A percentile compares a stretch with the other conserved stretches of the same genome.
phyloP scores from a whole-genome alignment of 352 stramenopile genomes.

The Phytophthora ohioensis region DNA sequence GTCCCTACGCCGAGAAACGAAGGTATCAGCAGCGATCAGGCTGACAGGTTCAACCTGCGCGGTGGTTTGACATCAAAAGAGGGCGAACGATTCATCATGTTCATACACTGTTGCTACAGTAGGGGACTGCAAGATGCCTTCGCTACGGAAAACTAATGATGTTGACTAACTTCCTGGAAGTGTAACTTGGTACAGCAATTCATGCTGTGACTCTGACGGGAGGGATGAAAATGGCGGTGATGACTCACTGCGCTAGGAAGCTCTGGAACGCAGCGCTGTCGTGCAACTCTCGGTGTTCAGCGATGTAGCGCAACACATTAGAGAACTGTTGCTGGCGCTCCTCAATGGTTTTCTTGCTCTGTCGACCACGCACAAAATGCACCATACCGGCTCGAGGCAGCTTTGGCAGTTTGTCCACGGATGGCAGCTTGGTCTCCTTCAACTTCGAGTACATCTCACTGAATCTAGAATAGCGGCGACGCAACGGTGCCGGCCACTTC shows the following conservation, averaged over 20 bases:
- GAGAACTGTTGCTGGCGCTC: slow-evolving; percentile 59
- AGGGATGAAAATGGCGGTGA: neutral
- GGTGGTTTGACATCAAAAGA: neutral
- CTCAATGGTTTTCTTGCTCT: slow-evolving; percentile 54
- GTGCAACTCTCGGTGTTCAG: slow-evolving; percentile 45
- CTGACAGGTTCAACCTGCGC: slow-evolving; percentile 15
- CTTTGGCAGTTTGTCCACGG: slow-evolving; percentile 43
- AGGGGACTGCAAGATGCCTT: neutral
- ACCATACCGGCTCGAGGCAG: slow-evolving; percentile 49
- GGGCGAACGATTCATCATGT: slow-evolving; percentile 12
- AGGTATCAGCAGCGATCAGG: slow-evolving; percentile 15
- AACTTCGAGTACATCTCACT: slow-evolving; percentile 59
- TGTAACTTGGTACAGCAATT: slow-evolving; percentile 26
- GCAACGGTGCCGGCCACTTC: slow-evolving; percentile 42
- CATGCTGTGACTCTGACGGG: slow-evolving; percentile 22
- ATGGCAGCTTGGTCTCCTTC: slow-evolving; percentile 40
- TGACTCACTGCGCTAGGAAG: slow-evolving; percentile 46
- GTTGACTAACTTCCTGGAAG: slow-evolving; percentile 24
- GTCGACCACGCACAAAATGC: slow-evolving; percentile 57
- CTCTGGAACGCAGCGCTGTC: slow-evolving; percentile 56
- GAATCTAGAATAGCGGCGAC: slow-evolving; percentile 66
- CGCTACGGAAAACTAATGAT: slow-evolving; percentile 23
- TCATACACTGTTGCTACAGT: slow-evolving; percentile 24
- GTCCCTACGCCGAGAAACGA: slow-evolving; percentile 18
- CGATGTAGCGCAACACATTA: slow-evolving; percentile 58